Conservation (phyloP, 73 alveolate species). For the Vitrella brassicaformis region DNA sequence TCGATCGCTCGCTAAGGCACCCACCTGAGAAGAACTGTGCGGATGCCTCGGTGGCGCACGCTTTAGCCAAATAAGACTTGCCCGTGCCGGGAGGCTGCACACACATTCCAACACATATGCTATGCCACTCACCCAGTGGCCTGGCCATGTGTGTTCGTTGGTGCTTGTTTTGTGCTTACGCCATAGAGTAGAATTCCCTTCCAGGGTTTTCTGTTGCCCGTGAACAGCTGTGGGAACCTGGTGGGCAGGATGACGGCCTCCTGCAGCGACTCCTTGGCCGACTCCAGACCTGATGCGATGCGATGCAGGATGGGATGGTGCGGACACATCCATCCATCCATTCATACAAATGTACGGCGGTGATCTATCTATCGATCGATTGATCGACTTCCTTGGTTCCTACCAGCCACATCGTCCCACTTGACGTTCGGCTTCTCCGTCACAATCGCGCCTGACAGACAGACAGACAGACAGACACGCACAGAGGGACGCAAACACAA, state of each 20-base stretch:
- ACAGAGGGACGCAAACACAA: background rate
- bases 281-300: slow-evolving; percentile 61
- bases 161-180: too few relatives aligned
- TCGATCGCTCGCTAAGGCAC: background rate
- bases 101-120: background rate
- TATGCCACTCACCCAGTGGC: background rate
- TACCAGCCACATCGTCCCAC: slow-evolving; percentile 81
- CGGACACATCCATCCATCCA: background rate
- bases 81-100: slow-evolving; percentile 94
- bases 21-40: slow-evolving; percentile 77
- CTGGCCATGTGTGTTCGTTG: too few relatives aligned
- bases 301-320: background rate
- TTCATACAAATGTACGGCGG: background rate
- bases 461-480: background rate
- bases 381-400: too few relatives aligned
- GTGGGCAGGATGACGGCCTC: slow-evolving; percentile 91
- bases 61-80: slow-evolving; percentile 85
- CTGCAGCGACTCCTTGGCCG: slow-evolving; percentile 71
- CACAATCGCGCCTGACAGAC: slow-evolving; percentile 76
- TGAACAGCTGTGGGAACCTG: slow-evolving; percentile 80
- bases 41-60: slow-evolving; percentile 91
- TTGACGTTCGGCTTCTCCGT: slow-evolving; percentile 85
- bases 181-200: slow-evolving; percentile 88
- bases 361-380: too few relatives aligned
- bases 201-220: slow-evolving; percentile 87